phyloP scores from a whole-genome alignment of 2,329 filamentous ascomycete genomes.

The Acrodontium crateriforme region DNA sequence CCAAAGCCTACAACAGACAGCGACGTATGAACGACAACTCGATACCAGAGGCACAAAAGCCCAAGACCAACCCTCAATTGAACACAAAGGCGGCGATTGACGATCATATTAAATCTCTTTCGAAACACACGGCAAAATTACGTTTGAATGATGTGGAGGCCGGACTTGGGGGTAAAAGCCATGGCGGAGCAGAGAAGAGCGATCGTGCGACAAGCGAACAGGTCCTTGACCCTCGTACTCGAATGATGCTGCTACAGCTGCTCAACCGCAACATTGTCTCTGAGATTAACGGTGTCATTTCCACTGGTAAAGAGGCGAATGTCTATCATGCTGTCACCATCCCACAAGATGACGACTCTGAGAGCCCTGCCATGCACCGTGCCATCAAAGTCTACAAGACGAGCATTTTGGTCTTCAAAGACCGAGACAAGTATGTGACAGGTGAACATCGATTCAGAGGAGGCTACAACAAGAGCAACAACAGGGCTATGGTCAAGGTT shows the following conservation, averaged over 20 bases:
- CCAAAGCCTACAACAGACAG: slow-evolving; percentile 81
- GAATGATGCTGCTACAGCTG: slow-evolving; percentile 91
- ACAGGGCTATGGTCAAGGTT: slow-evolving; percentile 91
- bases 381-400: slow-evolving; percentile 99
- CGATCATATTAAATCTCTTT: slow-evolving; percentile 74
- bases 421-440: slow-evolving; percentile 87
- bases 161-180: slow-evolving; percentile 36
- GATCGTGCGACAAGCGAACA: slow-evolving; percentile 91
- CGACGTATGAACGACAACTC: slow-evolving; percentile 47
- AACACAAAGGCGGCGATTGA: slow-evolving; percentile 72
- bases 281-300: slow-evolving; percentile 88
- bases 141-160: slow-evolving; percentile 53
- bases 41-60: slow-evolving; percentile 39
- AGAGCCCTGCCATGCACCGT: slow-evolving; percentile 45
- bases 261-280: slow-evolving; percentile 82
- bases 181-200: slow-evolving; percentile 49
- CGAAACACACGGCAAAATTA: slow-evolving; percentile 75
- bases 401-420: slow-evolving; percentile 92
- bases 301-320: slow-evolving; percentile 95
- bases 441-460: slow-evolving; percentile 85
- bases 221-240: slow-evolving; percentile 82
- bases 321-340: slow-evolving; percentile 79
- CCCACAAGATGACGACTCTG: slow-evolving; percentile 38
- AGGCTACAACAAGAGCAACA: slow-evolving; percentile 89
- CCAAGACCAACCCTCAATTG: slow-evolving; percentile 62